Evolutionary conservation across 192 early-diverging fungal genomes (phyloP), one percentile per base, ranked within the genome.

Genomic region (Rhizoclosmatium globosum): DNA sequence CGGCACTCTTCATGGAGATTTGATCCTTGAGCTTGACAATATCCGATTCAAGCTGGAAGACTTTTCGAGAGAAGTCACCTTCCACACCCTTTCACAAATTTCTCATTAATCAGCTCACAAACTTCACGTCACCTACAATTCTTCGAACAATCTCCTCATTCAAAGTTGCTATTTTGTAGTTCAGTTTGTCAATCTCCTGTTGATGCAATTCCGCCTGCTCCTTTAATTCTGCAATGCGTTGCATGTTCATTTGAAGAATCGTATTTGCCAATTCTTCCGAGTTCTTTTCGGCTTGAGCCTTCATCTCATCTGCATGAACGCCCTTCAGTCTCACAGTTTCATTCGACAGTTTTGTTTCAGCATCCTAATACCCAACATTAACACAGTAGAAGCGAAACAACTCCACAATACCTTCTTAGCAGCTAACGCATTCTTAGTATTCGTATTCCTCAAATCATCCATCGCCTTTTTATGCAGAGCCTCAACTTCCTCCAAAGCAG

Each of bases 391-490:
- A 15, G 6, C 42, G 1, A 42, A 31, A 53, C 17, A 53, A 17
- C 2, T 56, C 17, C 17, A 53, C 17, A 53, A 13, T 17, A 87
- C 85, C 82, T 85, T 87, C 70, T 88, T 85, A 47, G 79, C 79
- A 47, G 70, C 71, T 7, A 88, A 23, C 15, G 79, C 61, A 61
- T 79, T 62, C 38, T 78, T 81, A 15, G 84, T 82, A 66, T 82
- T 64, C 48, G 77, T 73, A 31, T 85, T 82, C 56, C 78, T 53
- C 47, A 89, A 47, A 13, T 88, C 82, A 41, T 87, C 85, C 44
- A 89, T 59, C 71, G 79, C 68, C 44, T 70, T 68, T 58, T 83
- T 77, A 47, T 89, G 83, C 3, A 46, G 56, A 3, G 47, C 68
- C 11, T 85, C 82, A 13, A 82, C 31, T 68, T 86, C 87, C 46